Evolutionary conservation across 805 yeast genomes (phyloP).

Genomic region (Metschnikowia arizonensis): DNA sequence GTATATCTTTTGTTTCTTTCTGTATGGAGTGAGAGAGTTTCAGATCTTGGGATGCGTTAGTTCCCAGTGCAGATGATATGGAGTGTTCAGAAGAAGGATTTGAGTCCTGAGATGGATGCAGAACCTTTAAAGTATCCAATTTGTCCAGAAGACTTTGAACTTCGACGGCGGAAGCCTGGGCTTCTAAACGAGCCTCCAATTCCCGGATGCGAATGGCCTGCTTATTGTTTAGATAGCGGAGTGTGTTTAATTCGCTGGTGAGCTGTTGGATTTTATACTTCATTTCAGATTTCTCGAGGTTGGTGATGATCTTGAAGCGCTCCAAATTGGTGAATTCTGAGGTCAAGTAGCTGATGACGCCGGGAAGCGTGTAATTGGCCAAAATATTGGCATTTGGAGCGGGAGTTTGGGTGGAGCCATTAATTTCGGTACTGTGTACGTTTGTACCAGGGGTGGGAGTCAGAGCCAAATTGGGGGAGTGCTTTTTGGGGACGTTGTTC

Average conservation of each 20-base stretch:
- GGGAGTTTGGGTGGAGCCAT: not conserved
- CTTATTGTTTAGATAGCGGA: constrained; percentile 39
- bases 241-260: constrained; percentile 49
- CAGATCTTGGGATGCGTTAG: not conserved
- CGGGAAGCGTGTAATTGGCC: constrained; percentile 49
- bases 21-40: not conserved
- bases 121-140: not conserved
- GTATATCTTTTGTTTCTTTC: constrained; percentile 5
- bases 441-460: not conserved
- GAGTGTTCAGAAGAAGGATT: not conserved
- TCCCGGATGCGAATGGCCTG: constrained; percentile 37
- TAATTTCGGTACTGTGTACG: not conserved
- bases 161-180: not conserved
- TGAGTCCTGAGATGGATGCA: not conserved
- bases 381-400: constrained; percentile 3
- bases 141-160: constrained; percentile 2
- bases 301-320: constrained; percentile 44
- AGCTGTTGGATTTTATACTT: constrained; percentile 48
- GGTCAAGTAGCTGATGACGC: constrained; percentile 55
- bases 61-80: not conserved
- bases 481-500: constrained; percentile 4
- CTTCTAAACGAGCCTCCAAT: constrained; percentile 26
- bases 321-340: constrained; percentile 50
- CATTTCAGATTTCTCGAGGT: constrained; percentile 50
- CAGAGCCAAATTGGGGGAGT: not conserved